Base-by-base conservation (phyloP, 2,329 filamentous ascomycete genomes). In the Cadophora sp. region DNA sequence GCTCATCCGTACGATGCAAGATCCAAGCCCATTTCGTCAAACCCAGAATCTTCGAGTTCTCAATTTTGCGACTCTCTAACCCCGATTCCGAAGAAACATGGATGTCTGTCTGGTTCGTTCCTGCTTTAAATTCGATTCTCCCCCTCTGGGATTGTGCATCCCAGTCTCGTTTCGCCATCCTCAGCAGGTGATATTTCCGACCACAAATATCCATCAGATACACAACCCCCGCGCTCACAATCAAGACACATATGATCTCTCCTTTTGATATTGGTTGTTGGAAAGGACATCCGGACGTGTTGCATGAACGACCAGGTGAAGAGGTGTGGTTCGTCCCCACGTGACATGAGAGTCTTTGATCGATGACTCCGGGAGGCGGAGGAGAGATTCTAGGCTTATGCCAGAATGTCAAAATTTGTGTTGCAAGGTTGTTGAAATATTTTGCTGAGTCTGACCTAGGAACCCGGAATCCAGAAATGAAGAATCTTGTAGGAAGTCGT, bases 1-100 rank as follows among this genome's bases (percentile, higher is more conserved):
- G 27, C 18, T 53, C 50, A 33, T 53, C 50, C 1, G 50, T 24
- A n/a, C 50, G 50, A 33, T 53, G 16, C 24, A 33, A 33, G 50
- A 53, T 33, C 50, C 50, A 53, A n/a, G 27, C 50, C 27, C 24
- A 53, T n/a, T 33, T 53, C 27, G 24, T 53, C 24, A 53, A 30
- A n/a, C 16, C n/a, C 6, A 53, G 1, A 8, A 53, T n/a, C 6
- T 53, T 4, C 24, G 50, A 53, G 14, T n/a, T 7, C 24, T 11
- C 20, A 7, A 11, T 20, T 7, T 22, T 22, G 6, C 7, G 45
- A 2, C 9, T 11, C 20, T 20, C 45, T 48, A 22, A 22, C 36
- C 11, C 36, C 11, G 4, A 6, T 11, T 7, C 11, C 36, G 36
- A 39, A 39, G 36, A 39, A 11, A 39, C 11, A 39, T 8, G 11